Base-by-base conservation (phyloP, 371 early-diverging fungal genomes). In the Paraphysoderma sedebokerense region DNA sequence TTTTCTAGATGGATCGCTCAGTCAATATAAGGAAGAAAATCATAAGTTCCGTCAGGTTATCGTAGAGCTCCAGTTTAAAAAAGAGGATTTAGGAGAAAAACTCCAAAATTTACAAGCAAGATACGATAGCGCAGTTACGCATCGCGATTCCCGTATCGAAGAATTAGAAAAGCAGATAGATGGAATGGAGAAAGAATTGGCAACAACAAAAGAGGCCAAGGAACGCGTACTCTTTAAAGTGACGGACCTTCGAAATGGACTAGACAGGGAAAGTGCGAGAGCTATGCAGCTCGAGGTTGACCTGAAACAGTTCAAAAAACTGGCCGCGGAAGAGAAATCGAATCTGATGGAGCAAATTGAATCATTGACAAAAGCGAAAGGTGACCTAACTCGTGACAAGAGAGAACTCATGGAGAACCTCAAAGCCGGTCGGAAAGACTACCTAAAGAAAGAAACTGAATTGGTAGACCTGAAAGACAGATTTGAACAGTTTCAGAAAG, bases 321-420 rank as follows among this genome's bases (percentile, higher is more conserved):
- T 20, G 5, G 4, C 42, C 30, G 11, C 23, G 9, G 8, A 6
- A 5, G 26, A 28, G 5, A 28, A 15, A 3, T 17, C 15, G n/a
- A 32, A 42, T 5, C 13, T 12, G 30, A 32, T 30, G 42, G 13
- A n/a, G 11, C 42, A 42, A 11, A 17, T 42, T 9, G 29, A 28
- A 32, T 2, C 26, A 32, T 15, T 42, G 6, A 15, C 42, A 1
- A 19, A 12, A 9, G 28, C 42, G n/a, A 42, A 42, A 32, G 31
- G n/a, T 31, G 31, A 42, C 28, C 28, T 42, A 20, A 13, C 42
- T 20, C 5, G 17, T 11, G 42, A 42, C 27, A 42, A 42, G 42
- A 42, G 31, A 22, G 42, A 42, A 32, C 42, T 42, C 12, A 42
- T 42, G 42, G 42, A 42, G 13, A 42, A 28, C 30, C 28, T 42